phyloP scores from a whole-genome alignment of 495 filamentous ascomycete genomes.

The Penicillium parvum region DNA sequence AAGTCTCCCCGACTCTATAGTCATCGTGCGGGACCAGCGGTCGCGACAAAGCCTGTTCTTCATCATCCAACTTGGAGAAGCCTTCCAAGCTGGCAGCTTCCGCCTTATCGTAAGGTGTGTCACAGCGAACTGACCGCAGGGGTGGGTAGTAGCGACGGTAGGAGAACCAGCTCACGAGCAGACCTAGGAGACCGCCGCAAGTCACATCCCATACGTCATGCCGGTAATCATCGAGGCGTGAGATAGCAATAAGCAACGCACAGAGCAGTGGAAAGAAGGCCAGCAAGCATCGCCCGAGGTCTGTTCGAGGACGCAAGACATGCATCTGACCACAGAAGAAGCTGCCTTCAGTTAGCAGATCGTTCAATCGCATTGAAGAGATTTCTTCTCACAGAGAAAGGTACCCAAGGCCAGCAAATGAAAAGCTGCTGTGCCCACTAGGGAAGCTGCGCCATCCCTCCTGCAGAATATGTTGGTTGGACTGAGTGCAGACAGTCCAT shows the following conservation, averaged over 20 bases:
- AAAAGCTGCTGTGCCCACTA: slow-evolving; percentile 80
- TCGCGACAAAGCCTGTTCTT: slow-evolving; percentile 35
- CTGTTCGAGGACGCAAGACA: slow-evolving; percentile 69
- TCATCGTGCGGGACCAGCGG: slow-evolving; percentile 13
- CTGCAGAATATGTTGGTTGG: slow-evolving; percentile 69
- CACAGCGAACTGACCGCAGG: slow-evolving; percentile 45
- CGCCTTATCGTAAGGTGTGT: slow-evolving; percentile 49
- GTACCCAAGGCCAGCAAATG: slow-evolving; percentile 83
- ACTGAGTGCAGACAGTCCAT: slow-evolving; percentile 76
- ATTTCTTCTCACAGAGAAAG: slow-evolving; percentile 57
- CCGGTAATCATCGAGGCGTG: slow-evolving; percentile 87
- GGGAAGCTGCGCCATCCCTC: slow-evolving; percentile 95
- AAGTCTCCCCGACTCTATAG: slow-evolving; percentile 19
- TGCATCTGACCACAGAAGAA: slow-evolving; percentile 77
- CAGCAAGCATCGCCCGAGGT: slow-evolving; percentile 59
- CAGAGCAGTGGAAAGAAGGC: slow-evolving; percentile 65
- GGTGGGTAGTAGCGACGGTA: slow-evolving; percentile 69
- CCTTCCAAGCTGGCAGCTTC: slow-evolving; percentile 32
- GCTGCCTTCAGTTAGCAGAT: slow-evolving; percentile 20
- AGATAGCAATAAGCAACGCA: slow-evolving; percentile 83
- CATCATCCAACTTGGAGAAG: slow-evolving; percentile 46
- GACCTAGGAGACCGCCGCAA: slow-evolving; percentile 67
- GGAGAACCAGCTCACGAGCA: slow-evolving; percentile 71
- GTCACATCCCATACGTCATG: slow-evolving; percentile 95
- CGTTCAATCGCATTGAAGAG: not conserved